phyloP scores from a whole-genome alignment of 1,139 yeast species.

The Suhomyces wounanorum region DNA sequence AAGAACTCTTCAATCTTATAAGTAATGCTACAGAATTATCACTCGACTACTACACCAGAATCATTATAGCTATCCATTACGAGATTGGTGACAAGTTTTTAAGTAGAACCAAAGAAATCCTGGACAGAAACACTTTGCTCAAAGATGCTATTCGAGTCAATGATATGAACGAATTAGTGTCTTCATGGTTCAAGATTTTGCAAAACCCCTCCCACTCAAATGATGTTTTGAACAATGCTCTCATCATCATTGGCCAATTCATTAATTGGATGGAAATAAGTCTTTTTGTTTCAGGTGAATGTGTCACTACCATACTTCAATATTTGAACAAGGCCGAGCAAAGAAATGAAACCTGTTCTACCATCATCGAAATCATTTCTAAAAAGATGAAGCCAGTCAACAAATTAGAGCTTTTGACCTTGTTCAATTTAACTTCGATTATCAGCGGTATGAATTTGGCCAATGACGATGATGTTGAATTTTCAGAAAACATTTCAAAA shows the following conservation, averaged over 20 bases:
- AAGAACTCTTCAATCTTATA: conserved; percentile 55
- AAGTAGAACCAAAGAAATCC: conserved; percentile 60
- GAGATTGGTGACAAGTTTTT: conserved; percentile 94
- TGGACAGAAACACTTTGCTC: conserved; percentile 66
- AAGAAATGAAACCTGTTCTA: conserved; percentile 65
- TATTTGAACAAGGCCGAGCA: conserved; percentile 51
- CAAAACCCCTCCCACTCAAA: conserved; percentile 29
- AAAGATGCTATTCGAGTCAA: conserved; percentile 80
- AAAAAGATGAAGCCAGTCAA: conserved; percentile 92
- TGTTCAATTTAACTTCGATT: conserved; percentile 65
- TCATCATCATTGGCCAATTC: conserved; percentile 77
- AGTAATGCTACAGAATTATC: conserved; percentile 47
- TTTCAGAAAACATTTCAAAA: conserved; percentile 75
- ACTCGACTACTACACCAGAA: conserved; percentile 75
- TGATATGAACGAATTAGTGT: conserved; percentile 70
- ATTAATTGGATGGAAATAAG: conserved; percentile 94
- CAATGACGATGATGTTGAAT: conserved; percentile 59
- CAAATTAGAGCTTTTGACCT: conserved; percentile 72
- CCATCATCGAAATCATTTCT: conserved; percentile 77
- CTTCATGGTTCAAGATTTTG: conserved; percentile 69
- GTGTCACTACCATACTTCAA: conserved; percentile 62
- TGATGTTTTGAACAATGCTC: conserved; percentile 59
- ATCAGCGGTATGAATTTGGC: conserved; percentile 39
- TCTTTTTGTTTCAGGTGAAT: conserved; percentile 68
- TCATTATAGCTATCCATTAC: conserved; percentile 74